Evolutionary conservation across 306 rosid species (phyloP), one percentile per base, ranked within the genome.

Genomic region (Myrica gale): DNA sequence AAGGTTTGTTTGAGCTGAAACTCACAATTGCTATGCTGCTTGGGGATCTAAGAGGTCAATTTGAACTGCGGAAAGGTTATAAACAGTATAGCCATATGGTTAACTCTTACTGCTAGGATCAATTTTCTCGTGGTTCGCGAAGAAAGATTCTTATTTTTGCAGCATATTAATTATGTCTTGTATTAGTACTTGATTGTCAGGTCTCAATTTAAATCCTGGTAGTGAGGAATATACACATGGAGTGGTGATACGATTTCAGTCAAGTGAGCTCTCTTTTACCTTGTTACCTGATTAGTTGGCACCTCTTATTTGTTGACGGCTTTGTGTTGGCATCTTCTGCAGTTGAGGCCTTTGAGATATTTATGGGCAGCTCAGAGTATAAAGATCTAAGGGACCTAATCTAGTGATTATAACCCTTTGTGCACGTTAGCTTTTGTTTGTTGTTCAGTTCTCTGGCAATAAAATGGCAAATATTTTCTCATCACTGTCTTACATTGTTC

Each of bases 241-340:
- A 76, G 82, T 84, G 58, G 90, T 92, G 74, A 84, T 85, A 73
- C 85, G 98, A 83, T 94, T 89, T 82, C 97, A 95, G 79, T 92
- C 97, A 26, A 66, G 97, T 94, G 79, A 90, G 83, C 83, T 74
- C 78, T 82, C 61, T 66, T 46, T 66, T 61, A n/a, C 70, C 43
- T 52, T 67, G 46, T 53, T 74, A 16, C 77, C 76, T 80, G 57
- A 72, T 72, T 80, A 75, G 63, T 68, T 76, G 75, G 54, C 54
- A 56, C 78, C 47, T 73, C 77, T 71, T 32, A 79, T 61, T 73
- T 78, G 39, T 66, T 87, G 75, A 85, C 77, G 52, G 19, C 37
- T 74, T 47, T 80, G 51, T 80, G 60, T 67, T 80, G 87, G 45
- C 58, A 68, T 79, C 20, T 84, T 84, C 68, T 86, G 90, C 86